Base-by-base conservation (phyloP, 164 flowering plant species). In the Umbellularia californica region DNA sequence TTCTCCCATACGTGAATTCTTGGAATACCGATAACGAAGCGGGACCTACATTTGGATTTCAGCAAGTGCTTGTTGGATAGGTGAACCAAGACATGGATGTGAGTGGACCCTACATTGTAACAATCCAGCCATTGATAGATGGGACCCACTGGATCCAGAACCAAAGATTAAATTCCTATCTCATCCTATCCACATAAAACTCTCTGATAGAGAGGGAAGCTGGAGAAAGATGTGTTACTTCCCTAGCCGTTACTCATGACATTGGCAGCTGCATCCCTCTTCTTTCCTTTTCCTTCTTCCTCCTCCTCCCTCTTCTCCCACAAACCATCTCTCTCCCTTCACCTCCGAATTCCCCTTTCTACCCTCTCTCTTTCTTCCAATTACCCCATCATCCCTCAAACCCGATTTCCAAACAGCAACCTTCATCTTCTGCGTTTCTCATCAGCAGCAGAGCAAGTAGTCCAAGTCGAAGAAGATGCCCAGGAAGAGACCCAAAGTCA, bases 401-500 rank as follows among this genome's bases (percentile, higher is more conserved):
- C 69, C 69, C 28, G 28, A 27, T 17, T 27, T 30, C 30, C 69
- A 15, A 27, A 19, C 47, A 30, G 19, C 28, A 5, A 5, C 47
- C 68, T 15, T 15, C 69, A 20, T 67, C 17, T 30, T 30, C 47
- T 13, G 22, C 47, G 82, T 15, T 82, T 75, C 79, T 83, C 85
- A 6, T 67, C 92, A 17, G 79, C 80, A 2, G 87, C 88, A 71
- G 87, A 84, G 25, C 75, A 64, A 14, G 58, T 77, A 28, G 5
- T 67, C 47, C 69, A 67, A 12, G 80, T 79, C 23, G 85, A 81
- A 66, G 75, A 74, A 35, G 65, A 7, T 23, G 15, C 65, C 17
- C n/a, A 74, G 22, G 87, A 80, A 68, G 24, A 79, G 74, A 70
- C 72, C 75, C 77, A 75, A 71, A 78, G 74, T 24, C 62, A 28